Evolutionary conservation across 2,329 filamentous ascomycete species (phyloP), one percentile per base, ranked within the genome.

Genomic region (Colletotrichum destructivum): DNA sequence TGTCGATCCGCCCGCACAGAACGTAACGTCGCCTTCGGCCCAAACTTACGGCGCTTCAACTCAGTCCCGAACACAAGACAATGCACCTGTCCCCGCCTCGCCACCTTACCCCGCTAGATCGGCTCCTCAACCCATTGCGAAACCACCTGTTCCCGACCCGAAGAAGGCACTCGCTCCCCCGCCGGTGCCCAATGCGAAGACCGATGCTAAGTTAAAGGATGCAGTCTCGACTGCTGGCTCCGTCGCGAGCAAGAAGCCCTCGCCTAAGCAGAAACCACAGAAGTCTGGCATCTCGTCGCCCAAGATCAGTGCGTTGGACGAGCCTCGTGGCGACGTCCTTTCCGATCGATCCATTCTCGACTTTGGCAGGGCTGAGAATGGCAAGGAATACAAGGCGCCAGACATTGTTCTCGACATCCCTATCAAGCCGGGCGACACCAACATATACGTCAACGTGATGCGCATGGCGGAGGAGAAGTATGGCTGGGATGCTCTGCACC

Each of bases 401-500:
- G 97, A 91, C 5, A 98, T 99, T 74, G 89, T 97, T 64, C 88
- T 99, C 21, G 91, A 93, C 66, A 92, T 99, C 69, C 91, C 93
- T 0, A 88, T 99, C 49, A 89, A 92, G 69, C 75, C 77, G 6
- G 94, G 94, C 51, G 91, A 94, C 76, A 92, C 90, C 46, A 98
- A 98, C 80, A 94, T 96, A 75, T 96, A 97, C 73, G 91, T 99
- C 83, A 98, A 98, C 81, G 98, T 98, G 75, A 95, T 96, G 78
- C 94, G 94, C 55, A 88, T 98, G 82, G 96, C 97, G 13, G 94
- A 98, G 82, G 95, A 97, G 74, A 93, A 92, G 73, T 98, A 98
- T 80, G 96, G 96, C 31, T 98, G 96, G 87, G 95, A 97, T 73
- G 96, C 96, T 0, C 87, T 98, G 46, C 95, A 98, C 79, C 96